Percentiles rank a stretch among this genome's conserved stretches.
Evolutionary conservation across 1,284 basidiomycete species (phyloP).

Genomic region (Exobasidium cylindrosporum): DNA sequence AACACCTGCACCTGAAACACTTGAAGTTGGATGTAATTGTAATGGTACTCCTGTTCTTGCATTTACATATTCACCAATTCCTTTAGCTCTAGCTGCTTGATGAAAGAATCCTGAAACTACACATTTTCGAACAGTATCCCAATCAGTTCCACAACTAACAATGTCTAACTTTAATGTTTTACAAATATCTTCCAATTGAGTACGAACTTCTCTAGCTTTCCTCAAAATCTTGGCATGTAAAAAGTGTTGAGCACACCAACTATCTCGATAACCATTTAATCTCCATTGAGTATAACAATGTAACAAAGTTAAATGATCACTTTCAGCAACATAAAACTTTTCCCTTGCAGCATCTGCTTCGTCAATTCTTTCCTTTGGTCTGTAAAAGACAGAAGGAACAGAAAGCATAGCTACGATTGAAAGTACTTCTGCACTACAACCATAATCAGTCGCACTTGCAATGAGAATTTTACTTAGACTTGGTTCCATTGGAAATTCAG

Average conservation of each 20-base stretch:
- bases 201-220: slow-evolving; percentile 93
- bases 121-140: slow-evolving; percentile 92
- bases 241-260: slow-evolving; percentile 92
- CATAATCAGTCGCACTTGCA: slow-evolving; percentile 85
- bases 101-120: slow-evolving; percentile 99
- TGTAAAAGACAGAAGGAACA: slow-evolving; percentile 87
- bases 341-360: slow-evolving; percentile 94
- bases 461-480: slow-evolving; percentile 98
- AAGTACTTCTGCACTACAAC: slow-evolving; percentile 90
- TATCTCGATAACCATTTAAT: slow-evolving; percentile 81
- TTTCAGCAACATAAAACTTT: slow-evolving; percentile 97
- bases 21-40: slow-evolving; percentile 91
- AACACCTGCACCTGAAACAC: slow-evolving; percentile 92
- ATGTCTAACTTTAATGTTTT: slow-evolving; percentile 92
- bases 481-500: slow-evolving; percentile 76
- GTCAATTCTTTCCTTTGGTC: slow-evolving; percentile 90
- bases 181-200: slow-evolving; percentile 97
- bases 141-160: slow-evolving; percentile 87
- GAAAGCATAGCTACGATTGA: slow-evolving; percentile 99
- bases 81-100: slow-evolving; percentile 94
- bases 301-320: slow-evolving; percentile 89
- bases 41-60: slow-evolving; percentile 82
- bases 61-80: slow-evolving; percentile 97
- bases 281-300: slow-evolving; percentile 99
- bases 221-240: slow-evolving; percentile 90